Evolutionary conservation across 345 rosid genomes (phyloP), one percentile per base, ranked within the genome.

Genomic region (Clarkia xantiana): DNA sequence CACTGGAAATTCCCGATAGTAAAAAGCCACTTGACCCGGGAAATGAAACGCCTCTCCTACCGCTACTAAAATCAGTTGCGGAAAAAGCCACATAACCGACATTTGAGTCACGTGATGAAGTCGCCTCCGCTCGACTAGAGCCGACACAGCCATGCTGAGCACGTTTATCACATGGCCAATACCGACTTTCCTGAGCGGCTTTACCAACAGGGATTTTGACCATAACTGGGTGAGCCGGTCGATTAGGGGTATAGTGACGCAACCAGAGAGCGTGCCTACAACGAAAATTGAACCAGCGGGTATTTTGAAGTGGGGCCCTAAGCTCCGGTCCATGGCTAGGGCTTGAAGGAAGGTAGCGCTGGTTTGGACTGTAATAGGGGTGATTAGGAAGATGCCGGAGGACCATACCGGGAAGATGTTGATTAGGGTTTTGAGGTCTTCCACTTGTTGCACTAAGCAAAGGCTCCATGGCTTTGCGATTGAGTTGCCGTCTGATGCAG

Each of bases 381-480:
- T 66, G 57, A 53, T 47, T 38, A 77, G 11, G 7, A 73, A 45
- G 34, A 83, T 45, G 12, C 57, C 15, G 9, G 65, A 14, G 49
- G 76, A 52, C 62, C 67, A 69, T 4, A 70, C 40, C 13, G 82
- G 88, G 18, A 67, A 46, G 47, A 77, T 61, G 49, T 56, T 65
- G 11, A 80, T 14, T 8, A 84, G 38, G 11, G 58, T 42, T 59
- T 84, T 84, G 9, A 78, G 65, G 63, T 80, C 80, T 56, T 78
- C 94, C 36, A 78, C 88, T 65, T 80, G 77, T 18, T 73, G 74
- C 42, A 76, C 71, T 3, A 74, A 48, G 57, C 80, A 71, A 18
- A 80, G 48, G 49, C 72, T 76, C 83, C 86, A 76, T 3, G 51
- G 63, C 47, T 47, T 75, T 14, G 58, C 48, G 11, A 57, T 36